Conservation (phyloP, 2,329 filamentous ascomycete species). For the Venturia asperata region DNA sequence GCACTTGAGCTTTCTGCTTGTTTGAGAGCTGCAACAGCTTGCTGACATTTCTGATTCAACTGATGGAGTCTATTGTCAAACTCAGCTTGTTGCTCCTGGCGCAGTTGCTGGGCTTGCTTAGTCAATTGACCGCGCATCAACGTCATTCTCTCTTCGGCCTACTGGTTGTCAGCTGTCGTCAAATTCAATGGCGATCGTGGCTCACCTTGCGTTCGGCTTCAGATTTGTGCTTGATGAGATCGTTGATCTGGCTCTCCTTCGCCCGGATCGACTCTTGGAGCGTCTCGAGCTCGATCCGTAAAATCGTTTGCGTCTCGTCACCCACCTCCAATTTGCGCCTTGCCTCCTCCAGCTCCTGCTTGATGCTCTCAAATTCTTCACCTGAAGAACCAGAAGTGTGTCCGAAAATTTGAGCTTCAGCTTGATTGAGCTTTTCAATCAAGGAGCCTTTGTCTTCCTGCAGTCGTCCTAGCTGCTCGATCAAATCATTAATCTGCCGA, state of each 20-base stretch:
- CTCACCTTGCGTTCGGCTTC: slow-evolving; percentile 15
- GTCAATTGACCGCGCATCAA: slow-evolving; percentile 9
- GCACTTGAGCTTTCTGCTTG: background rate
- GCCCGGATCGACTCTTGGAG: slow-evolving; percentile 1
- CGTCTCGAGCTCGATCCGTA: background rate
- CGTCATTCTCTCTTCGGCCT: background rate
- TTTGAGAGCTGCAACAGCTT: slow-evolving; percentile 5
- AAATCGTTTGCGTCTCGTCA: background rate
- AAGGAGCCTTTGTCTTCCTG: background rate
- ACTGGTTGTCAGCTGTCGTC: background rate
- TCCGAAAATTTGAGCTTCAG: slow-evolving; percentile 10
- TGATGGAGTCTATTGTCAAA: slow-evolving; percentile 19
- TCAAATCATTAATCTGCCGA: background rate
- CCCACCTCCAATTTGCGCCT: slow-evolving; percentile 10
- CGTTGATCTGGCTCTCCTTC: background rate
- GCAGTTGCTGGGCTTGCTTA: slow-evolving; percentile 13
- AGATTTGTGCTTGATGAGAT: background rate
- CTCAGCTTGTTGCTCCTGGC: slow-evolving; percentile 14
- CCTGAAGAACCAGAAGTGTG: slow-evolving; percentile 1
- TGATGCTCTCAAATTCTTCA: background rate
- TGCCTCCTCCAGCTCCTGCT: slow-evolving; percentile 6
- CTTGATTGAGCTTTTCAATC: background rate
- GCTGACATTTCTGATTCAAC: background rate
- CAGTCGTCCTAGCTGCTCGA: slow-evolving; percentile 9
- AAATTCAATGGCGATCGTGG: background rate